Evolutionary conservation across 2,329 filamentous ascomycete genomes (phyloP), one percentile per base, ranked within the genome.

Genomic region (Pseudonectria buxi): DNA sequence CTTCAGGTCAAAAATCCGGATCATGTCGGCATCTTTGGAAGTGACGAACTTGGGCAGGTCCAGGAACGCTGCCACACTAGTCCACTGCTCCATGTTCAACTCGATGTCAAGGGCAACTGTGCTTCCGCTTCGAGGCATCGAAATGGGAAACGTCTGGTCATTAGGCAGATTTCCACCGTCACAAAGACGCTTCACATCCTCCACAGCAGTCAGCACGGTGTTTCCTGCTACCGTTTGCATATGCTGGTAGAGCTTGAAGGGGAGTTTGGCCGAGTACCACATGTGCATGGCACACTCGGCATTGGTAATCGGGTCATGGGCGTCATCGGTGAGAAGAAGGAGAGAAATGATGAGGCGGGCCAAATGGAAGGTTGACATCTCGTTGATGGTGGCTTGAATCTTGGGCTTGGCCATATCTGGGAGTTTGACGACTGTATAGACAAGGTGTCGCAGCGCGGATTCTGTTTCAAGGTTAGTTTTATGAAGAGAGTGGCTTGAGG

Each of bases 231-330:
- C 33, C 6, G n/a, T 3, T 7, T 40, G 26, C 15, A 50, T 39
- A 33, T 49, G 40, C 4, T 28, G 11, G 24, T 32, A 29, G 14
- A 44, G 10, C 7, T 15, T 11, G 2, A 6, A n/a, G 12, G 53
- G 35, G 25, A 52, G 32, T 28, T 34, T 42, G 10, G 36, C 25
- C 9, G 53, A 55, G 34, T 57, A 57, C 51, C 47, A 55, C 10
- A 55, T 14, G 30, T 57, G 49, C 3, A 50, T 40, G 10, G 40
- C 33, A 2, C 44, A 36, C 14, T 57, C 53, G 1, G 53, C 50
- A 29, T 49, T 51, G 5, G 36, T 6, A 1, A 33, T 10, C 4
- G 44, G 36, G 12, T 54, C 36, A 22, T 32, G 16, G 2, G 24
- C 24, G 1, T 14, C 9, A 6, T 42, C 40, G 9, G 37, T 40